These are phyloP conservation scores for Alternaria triticimaculans DNA, from an alignment of 2,329 filamentous ascomycete species.

Conservation along the genomic window DNA sequence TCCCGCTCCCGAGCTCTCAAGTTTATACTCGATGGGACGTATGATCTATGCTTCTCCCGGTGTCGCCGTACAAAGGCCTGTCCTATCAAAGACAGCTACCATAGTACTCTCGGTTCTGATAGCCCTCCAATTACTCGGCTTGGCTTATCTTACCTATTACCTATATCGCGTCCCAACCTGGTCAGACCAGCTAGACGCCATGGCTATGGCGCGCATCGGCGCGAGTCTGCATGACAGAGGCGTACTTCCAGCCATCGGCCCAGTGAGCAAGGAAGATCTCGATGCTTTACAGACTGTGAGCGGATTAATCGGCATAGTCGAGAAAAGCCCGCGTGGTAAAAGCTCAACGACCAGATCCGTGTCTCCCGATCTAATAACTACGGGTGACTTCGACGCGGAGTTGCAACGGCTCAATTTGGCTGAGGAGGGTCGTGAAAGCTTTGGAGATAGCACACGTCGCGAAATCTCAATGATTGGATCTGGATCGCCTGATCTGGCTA, in stretches of 20 bases:
- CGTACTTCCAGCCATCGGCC: not conserved
- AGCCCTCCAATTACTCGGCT: not conserved
- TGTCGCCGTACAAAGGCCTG: not conserved
- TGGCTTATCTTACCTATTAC: not conserved
- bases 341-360: not conserved
- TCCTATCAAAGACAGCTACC: fast-evolving
- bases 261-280: not conserved
- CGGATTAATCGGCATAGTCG: not conserved
- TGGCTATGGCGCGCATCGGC: not conserved
- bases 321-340: not conserved
- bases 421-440: not conserved
- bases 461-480: too few species aligned
- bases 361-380: not conserved
- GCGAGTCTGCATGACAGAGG: not conserved
- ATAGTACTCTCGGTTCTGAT: not conserved
- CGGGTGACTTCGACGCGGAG: not conserved
- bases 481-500: too few species aligned
- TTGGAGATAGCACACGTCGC: too few species aligned
- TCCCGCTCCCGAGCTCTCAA: too few species aligned
- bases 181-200: not conserved
- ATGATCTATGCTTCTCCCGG: not conserved
- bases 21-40: not conserved
- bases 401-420: not conserved
- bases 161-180: not conserved
- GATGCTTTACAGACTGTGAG: not conserved